Conservation (phyloP, 2,329 filamentous ascomycete genomes). For the Botryotinia calthae region DNA sequence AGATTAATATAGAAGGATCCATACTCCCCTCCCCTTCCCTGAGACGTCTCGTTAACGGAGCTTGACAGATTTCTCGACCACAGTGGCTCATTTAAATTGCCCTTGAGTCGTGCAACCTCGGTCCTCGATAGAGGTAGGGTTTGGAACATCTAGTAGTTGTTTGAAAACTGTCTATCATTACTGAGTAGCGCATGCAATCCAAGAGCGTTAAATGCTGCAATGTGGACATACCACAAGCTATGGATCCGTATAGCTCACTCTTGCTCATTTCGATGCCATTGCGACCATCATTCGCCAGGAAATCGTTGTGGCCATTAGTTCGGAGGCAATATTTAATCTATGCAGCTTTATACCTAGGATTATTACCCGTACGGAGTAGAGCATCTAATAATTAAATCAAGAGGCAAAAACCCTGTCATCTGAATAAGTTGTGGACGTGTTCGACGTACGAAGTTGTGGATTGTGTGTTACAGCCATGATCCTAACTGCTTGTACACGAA, state of each 20-base stretch:
- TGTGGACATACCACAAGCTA: not conserved
- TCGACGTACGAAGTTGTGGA: not conserved
- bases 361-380: not conserved
- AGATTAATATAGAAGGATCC: not conserved
- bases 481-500: conserved; percentile 9
- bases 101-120: not conserved
- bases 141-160: not conserved
- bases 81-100: not conserved
- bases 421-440: not conserved
- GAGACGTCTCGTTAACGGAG: not conserved
- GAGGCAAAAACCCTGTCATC: not conserved
- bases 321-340: conserved; percentile 1
- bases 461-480: conserved; percentile 7
- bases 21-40: not conserved
- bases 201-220: not conserved
- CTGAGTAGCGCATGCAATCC: not conserved
- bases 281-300: not conserved
- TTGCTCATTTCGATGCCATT: conserved; percentile 1
- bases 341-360: not conserved
- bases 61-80: not conserved
- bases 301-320: not conserved
- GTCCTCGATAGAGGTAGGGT: not conserved
- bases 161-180: not conserved
- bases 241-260: not conserved
- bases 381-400: too few species aligned